Evolutionary conservation across 2,329 filamentous ascomycete genomes (phyloP).

Genomic region (Neonectria neomacrospora): DNA sequence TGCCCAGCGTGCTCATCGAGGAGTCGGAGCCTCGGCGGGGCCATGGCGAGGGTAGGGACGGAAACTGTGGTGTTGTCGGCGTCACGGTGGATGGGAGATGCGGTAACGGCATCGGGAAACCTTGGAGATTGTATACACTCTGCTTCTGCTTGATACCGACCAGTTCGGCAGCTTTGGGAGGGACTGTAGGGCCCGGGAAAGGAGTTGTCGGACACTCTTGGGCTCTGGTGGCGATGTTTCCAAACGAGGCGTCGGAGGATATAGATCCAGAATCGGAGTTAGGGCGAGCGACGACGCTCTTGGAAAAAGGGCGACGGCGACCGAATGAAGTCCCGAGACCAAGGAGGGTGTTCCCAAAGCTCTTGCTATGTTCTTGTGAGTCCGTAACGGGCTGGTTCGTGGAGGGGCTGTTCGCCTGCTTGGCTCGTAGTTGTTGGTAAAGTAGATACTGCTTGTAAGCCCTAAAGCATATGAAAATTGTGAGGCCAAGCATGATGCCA

Average conservation of each 20-base stretch:
- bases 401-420: not conserved
- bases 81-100: not conserved
- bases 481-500: slow-evolving; percentile 31
- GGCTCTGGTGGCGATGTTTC: slow-evolving; percentile 16
- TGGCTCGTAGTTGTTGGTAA: not conserved
- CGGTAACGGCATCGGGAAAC: not conserved
- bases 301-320: not conserved
- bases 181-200: slow-evolving; percentile 13
- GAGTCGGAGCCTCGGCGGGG: slow-evolving; percentile 19
- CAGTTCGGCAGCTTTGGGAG: slow-evolving; percentile 30
- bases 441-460: slow-evolving; percentile 29
- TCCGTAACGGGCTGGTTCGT: not conserved
- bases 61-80: not conserved
- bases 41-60: not conserved
- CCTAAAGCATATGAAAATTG: slow-evolving; percentile 33
- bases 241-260: slow-evolving; percentile 34
- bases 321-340: not conserved
- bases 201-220: slow-evolving; percentile 6
- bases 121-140: not conserved
- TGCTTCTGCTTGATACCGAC: slow-evolving; percentile 26
- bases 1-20: slow-evolving; percentile 40
- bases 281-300: not conserved
- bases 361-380: not conserved
- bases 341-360: not conserved
- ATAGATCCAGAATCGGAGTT: slow-evolving; percentile 23